Conservation (phyloP, 1,284 basidiomycete genomes). For the Moesziomyces parantarcticus region DNA sequence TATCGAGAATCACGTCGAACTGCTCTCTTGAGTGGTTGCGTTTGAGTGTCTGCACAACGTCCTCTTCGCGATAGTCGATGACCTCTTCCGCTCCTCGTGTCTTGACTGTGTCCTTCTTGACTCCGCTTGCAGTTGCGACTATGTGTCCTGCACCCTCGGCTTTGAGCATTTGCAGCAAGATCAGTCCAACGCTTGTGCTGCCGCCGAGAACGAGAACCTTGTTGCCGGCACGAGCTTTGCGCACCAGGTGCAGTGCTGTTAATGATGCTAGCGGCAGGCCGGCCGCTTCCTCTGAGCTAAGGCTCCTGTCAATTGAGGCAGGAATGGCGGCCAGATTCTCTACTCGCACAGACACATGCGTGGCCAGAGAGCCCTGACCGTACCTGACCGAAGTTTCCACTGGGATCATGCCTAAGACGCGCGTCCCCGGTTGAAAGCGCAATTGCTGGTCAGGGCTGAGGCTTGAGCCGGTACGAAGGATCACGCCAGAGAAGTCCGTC, state of each 20-base stretch:
- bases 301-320: background rate
- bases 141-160: slow-evolving; percentile 2
- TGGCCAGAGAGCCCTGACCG: slow-evolving; percentile 4
- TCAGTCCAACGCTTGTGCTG: slow-evolving; percentile 4
- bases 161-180: slow-evolving; percentile 6
- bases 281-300: slow-evolving; percentile 1
- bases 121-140: slow-evolving; percentile 1
- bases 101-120: slow-evolving; percentile 3
- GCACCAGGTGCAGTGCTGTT: slow-evolving; percentile 1
- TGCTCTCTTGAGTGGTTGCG: slow-evolving; percentile 2
- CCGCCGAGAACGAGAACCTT: slow-evolving; percentile 2
- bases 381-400: slow-evolving; percentile 4
- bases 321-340: slow-evolving; percentile 3
- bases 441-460: background rate
- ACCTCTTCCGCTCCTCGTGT: slow-evolving; percentile 2
- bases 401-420: slow-evolving; percentile 2
- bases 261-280: slow-evolving; percentile 3
- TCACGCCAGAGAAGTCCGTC: slow-evolving; percentile 1
- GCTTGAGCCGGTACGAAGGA: background rate
- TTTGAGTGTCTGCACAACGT: slow-evolving; percentile 2
- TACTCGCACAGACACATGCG: slow-evolving; percentile 3
- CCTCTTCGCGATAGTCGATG: slow-evolving; percentile 3
- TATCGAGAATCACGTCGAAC: slow-evolving; percentile 4
- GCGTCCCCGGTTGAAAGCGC: slow-evolving; percentile 1
- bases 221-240: background rate